phyloP scores from a whole-genome alignment of 208 protist genomes.

The Borovskyia barvae region DNA sequence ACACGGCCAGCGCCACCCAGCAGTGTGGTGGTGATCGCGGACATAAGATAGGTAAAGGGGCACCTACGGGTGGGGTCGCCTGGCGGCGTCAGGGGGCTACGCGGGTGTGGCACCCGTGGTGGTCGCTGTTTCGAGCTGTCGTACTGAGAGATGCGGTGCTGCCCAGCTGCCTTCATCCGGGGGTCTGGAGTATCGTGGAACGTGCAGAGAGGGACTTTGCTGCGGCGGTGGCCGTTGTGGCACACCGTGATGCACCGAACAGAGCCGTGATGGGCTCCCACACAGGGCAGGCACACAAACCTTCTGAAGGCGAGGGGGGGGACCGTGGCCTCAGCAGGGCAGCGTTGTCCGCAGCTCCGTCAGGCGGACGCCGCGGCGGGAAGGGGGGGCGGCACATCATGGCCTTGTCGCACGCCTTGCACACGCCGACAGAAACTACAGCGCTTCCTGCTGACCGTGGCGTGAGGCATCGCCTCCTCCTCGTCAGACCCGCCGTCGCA shows the following conservation, averaged over 20 bases:
- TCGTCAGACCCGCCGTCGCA: no score
- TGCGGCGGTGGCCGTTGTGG: neutral
- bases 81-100: neutral
- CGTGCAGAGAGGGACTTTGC: conserved; percentile 14
- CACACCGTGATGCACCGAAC: no score
- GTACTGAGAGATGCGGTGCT: conserved; percentile 49
- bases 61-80: no score
- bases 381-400: no score
- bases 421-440: no score
- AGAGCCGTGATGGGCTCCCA: no score
- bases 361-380: neutral
- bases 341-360: neutral
- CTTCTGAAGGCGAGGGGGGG: no score
- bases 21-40: neutral
- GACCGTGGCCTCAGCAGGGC: neutral
- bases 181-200: conserved; percentile 35
- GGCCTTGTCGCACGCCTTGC: no score
- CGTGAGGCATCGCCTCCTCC: no score
- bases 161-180: conserved; percentile 37
- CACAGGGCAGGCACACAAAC: no score
- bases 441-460: no score
- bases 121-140: conserved; percentile 37
- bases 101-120: conserved; percentile 34
- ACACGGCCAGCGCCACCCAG: neutral
- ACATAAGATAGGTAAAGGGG: no score